Percentiles rank a stretch among this genome's conserved stretches.
phyloP scores from a whole-genome alignment of 1,284 basidiomycete genomes.

The Apiotrichum montevideense region DNA sequence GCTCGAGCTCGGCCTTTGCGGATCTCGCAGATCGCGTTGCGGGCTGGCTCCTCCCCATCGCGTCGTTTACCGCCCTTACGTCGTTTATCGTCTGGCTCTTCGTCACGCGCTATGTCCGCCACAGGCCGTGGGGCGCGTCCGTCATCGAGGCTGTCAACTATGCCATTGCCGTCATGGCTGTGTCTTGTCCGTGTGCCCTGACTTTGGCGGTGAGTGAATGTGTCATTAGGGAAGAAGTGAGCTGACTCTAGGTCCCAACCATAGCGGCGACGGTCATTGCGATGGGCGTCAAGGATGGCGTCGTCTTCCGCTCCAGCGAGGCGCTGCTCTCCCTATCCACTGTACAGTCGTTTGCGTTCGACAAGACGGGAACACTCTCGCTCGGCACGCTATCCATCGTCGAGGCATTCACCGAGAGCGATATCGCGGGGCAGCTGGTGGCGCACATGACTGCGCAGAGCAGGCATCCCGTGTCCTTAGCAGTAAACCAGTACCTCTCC shows the following conservation, averaged over 20 bases:
- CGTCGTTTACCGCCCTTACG: conserved; percentile 13
- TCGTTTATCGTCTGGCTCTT: conserved; percentile 48
- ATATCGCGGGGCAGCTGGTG: background rate
- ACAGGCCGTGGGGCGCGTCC: conserved; percentile 31
- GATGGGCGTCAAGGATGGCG: conserved; percentile 11
- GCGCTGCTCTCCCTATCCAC: conserved; percentile 32
- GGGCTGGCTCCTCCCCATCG: conserved; percentile 16
- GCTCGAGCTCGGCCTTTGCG: conserved; percentile 11
- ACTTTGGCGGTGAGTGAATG: conserved; percentile 5
- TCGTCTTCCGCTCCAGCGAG: conserved; percentile 24
- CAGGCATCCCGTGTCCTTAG: background rate
- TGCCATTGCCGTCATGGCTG: conserved; percentile 49
- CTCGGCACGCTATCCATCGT: conserved; percentile 7
- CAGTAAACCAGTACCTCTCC: background rate
- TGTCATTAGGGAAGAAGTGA: background rate
- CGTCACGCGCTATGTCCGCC: conserved; percentile 39
- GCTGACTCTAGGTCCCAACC: conserved; percentile 3
- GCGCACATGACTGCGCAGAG: background rate
- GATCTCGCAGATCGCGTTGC: conserved; percentile 23
- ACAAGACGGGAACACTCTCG: conserved; percentile 51
- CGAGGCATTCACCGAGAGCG: background rate
- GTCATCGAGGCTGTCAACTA: conserved; percentile 46
- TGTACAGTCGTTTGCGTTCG: conserved; percentile 47
- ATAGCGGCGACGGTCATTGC: conserved; percentile 11
- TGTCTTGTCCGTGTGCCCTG: conserved; percentile 51